Conservation (phyloP, 2,329 filamentous ascomycete species). For the Lanzia echinophila region DNA sequence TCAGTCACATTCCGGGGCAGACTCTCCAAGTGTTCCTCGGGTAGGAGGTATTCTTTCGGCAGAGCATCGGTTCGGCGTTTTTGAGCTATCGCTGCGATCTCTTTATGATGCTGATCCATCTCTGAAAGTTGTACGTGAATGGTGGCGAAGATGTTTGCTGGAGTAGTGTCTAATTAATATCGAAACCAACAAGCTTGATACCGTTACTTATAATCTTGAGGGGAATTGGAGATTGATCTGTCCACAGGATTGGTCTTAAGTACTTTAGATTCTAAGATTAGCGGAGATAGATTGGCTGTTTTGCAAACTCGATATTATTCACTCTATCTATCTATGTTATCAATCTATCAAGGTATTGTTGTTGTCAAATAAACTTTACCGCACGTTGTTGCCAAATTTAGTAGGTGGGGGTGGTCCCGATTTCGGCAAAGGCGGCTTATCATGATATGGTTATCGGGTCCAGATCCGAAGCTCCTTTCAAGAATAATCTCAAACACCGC, state of each 20-base stretch:
- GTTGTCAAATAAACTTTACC: not conserved
- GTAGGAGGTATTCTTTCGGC: constrained; percentile 27
- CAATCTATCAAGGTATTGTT: not conserved
- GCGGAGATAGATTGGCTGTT: too few species aligned
- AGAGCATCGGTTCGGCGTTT: constrained; percentile 30
- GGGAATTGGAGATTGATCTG: not conserved
- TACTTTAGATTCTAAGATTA: too few species aligned
- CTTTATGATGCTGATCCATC: constrained; percentile 32
- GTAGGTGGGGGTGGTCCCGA: constrained; percentile 4
- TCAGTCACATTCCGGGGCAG: constrained; percentile 16
- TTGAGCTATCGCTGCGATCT: constrained; percentile 33
- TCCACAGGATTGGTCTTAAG: not conserved
- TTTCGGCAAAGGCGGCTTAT: constrained; percentile 1
- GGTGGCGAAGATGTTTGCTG: too few species aligned
- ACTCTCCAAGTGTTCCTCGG: constrained; percentile 16
- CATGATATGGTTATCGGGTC: too few species aligned
- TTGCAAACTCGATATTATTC: too few species aligned
- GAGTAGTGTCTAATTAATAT: too few species aligned
- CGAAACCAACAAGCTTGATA: too few species aligned
- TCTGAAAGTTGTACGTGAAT: not conserved
- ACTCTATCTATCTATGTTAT: not conserved
- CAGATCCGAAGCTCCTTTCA: too few species aligned
- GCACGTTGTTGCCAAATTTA: not conserved
- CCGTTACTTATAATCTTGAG: not conserved
- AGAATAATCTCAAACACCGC: too few species aligned